Evolutionary conservation across 192 early-diverging fungal genomes (phyloP), one percentile per base, ranked within the genome.

Genomic region (Coemansia reversa): DNA sequence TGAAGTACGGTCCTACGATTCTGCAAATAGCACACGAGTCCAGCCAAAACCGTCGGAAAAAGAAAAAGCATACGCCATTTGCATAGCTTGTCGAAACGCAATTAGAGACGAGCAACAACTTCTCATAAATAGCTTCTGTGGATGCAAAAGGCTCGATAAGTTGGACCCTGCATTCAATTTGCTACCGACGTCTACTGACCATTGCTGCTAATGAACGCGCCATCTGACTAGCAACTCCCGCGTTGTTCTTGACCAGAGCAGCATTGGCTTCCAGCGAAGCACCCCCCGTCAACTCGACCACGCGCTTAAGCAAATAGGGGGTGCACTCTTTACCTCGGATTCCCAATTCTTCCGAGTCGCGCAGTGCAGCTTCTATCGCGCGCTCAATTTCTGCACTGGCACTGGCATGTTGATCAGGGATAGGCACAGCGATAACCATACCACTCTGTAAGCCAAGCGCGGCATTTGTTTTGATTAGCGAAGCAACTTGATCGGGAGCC

Each of bases 241-340:
- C 96, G 67, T 98, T 98, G 66, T 97, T 93, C 72, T 93, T 94
- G 30, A 98, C 87, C 7, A 98, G 74, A 0, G 91, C 91, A 67
- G 97, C 92, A 71, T 98, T 76, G 22, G 73, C 70, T 0, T 27
- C 39, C 50, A 79, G 79, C 22, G 94, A 95, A 28, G 85, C 81
- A 29, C 95, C 97, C 16, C 78, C 72, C 12, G 95, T 99, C n/a
- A 94, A 53, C 61, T 93, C 87, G 24, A 84, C 84, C 0, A 99
- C 87, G 30, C 90, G 86, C 55, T 88, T 86, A n/a, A 99, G 84
- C 66, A 99, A 70, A 72, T 93, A 99, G 4, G 97, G 97, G 4
- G 97, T 99, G 50, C 87, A 84, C 39, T 95, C 92, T 70, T 96
- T 96, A 56, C 97, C 97, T 28, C 25, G 51, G 51, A 99, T 77